Evolutionary conservation across 2,329 filamentous ascomycete genomes (phyloP).

Genomic region (Claviceps lovelessii): DNA sequence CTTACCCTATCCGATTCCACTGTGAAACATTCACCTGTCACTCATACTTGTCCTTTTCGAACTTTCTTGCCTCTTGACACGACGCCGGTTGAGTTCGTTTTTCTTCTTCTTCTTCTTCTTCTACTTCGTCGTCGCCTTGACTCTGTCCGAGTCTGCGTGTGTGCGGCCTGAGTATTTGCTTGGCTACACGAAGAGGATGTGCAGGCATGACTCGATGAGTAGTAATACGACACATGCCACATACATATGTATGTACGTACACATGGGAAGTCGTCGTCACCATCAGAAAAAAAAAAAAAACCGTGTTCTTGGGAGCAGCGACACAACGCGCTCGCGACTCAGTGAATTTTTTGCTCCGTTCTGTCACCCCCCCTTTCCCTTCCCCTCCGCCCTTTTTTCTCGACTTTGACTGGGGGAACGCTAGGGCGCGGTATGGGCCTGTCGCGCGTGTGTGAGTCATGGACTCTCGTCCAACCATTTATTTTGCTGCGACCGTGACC

Average conservation of each 20-base stretch:
- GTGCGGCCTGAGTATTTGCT: not conserved
- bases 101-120: not conserved
- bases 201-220: not conserved
- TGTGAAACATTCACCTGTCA: conserved; percentile 8
- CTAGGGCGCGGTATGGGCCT: not conserved
- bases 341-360: conserved; percentile 6
- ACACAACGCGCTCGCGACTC: conserved; percentile 8
- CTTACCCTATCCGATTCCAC: not conserved
- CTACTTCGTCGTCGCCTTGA: not conserved
- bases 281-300: not conserved
- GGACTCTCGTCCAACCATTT: conserved; percentile 13
- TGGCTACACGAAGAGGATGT: not conserved
- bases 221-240: not conserved
- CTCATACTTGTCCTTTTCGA: not conserved
- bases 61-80: not conserved
- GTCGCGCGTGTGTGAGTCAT: conserved; percentile 15
- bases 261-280: not conserved
- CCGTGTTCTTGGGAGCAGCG: conserved; percentile 1
- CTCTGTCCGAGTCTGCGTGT: not conserved
- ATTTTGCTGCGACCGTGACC: conserved; percentile 11
- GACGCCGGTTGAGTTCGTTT: not conserved
- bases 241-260: too few relatives aligned
- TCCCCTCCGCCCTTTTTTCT: not conserved
- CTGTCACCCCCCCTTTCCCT: not conserved
- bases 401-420: not conserved